A percentile compares a stretch with the other conserved stretches of the same genome.
phyloP scores from a whole-genome alignment of 495 filamentous ascomycete genomes.

The Annulohypoxylon stygium region DNA sequence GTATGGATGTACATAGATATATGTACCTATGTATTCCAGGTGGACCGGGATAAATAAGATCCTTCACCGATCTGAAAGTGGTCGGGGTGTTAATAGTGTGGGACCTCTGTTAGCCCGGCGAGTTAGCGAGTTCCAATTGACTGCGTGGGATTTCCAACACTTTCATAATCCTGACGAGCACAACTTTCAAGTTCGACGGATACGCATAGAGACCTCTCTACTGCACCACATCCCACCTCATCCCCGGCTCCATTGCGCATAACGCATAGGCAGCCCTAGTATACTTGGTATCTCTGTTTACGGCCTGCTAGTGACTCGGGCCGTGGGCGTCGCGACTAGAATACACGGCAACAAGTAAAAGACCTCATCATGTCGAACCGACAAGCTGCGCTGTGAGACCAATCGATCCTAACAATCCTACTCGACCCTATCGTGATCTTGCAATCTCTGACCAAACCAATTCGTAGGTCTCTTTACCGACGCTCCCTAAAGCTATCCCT shows the following conservation, averaged over 20 bases:
- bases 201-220: conserved; percentile 2
- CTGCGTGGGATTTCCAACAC: conserved; percentile 43
- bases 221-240: not conserved
- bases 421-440: not conserved
- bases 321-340: conserved; percentile 16
- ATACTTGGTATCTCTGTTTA: conserved; percentile 14
- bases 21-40: not conserved
- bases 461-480: conserved; percentile 87
- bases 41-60: conserved; percentile 25
- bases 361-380: conserved; percentile 60
- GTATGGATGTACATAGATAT: not conserved
- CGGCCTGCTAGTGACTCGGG: conserved; percentile 22
- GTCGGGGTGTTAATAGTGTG: not conserved
- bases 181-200: conserved; percentile 17
- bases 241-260: conserved; percentile 11
- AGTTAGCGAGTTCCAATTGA: conserved; percentile 43
- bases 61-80: conserved; percentile 16
- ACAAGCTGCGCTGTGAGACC: conserved; percentile 62
- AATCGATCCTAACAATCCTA: conserved; percentile 17
- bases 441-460: conserved; percentile 32
- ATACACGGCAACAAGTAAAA: conserved; percentile 28
- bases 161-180: conserved; percentile 22
- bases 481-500: conserved; percentile 92
- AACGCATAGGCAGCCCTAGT: conserved; percentile 18
- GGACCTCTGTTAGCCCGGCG: not conserved